Conservation (phyloP, 371 early-diverging fungal species). For the Dichotomocladium elegans region DNA sequence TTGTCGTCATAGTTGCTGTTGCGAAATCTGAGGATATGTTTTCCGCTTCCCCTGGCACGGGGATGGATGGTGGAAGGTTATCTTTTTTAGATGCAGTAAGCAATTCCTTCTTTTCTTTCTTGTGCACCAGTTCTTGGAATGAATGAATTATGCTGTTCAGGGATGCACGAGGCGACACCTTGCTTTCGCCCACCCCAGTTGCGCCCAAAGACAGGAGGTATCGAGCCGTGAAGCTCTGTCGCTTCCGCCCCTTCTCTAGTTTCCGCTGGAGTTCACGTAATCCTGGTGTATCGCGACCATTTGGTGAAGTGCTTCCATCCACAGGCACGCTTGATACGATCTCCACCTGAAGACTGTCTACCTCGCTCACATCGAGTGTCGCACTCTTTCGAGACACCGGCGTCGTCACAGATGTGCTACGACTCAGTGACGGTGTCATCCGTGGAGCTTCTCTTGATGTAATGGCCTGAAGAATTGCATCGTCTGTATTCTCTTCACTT, state of each 20-base stretch:
- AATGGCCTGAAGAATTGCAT: slow-evolving; percentile 32
- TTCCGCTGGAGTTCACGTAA: slow-evolving; percentile 28
- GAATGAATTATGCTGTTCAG: no score
- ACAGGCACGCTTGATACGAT: not conserved
- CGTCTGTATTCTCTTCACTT: slow-evolving; percentile 39
- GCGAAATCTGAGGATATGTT: no score
- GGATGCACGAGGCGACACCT: no score
- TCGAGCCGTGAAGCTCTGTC: slow-evolving; percentile 43
- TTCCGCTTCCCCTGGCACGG: no score
- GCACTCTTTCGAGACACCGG: slow-evolving; percentile 3
- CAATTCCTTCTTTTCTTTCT: no score
- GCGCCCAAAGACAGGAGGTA: slow-evolving; percentile 26
- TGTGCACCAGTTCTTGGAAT: no score
- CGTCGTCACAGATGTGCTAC: slow-evolving; percentile 17
- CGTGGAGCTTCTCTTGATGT: slow-evolving; percentile 29
- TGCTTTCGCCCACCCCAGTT: no score
- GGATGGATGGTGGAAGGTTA: no score
- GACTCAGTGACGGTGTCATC: slow-evolving; percentile 28
- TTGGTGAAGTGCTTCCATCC: not conserved
- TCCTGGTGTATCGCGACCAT: slow-evolving; percentile 11
- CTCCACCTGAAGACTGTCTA: not conserved
- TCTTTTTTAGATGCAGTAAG: no score
- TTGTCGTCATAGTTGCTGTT: no score
- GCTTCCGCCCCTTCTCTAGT: slow-evolving; percentile 31
- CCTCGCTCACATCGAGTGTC: not conserved